A percentile compares a stretch with the other conserved stretches of the same genome.
Evolutionary conservation across 352 stramenopile genomes (phyloP).

Genomic region (Globisporangium emineosum): DNA sequence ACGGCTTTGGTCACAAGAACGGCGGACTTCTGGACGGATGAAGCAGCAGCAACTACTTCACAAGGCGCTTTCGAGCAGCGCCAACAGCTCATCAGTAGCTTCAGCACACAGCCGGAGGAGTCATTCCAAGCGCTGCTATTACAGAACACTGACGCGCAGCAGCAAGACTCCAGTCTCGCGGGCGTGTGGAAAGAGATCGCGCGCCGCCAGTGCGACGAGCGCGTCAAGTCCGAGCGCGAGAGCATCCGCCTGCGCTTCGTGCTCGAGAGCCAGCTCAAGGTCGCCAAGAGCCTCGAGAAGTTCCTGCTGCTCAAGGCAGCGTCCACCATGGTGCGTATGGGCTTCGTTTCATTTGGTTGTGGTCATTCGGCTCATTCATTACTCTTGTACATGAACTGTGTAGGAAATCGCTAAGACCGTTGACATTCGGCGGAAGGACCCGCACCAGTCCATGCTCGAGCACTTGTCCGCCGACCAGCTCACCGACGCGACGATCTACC

Average conservation of each 20-base stretch:
- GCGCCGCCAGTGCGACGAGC: conserved; percentile 1
- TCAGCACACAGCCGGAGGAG: neutral
- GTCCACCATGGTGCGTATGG: conserved; percentile 9
- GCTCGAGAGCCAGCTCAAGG: neutral
- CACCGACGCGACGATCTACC: conserved; percentile 13
- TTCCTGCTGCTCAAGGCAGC: conserved; percentile 11
- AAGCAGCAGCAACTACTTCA: neutral
- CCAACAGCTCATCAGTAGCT: neutral
- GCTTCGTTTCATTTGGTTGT: neutral
- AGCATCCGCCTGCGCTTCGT: conserved; percentile 40
- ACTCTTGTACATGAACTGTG: neutral
- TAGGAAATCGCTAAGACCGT: neutral
- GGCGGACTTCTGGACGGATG: neutral
- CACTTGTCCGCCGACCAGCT: neutral
- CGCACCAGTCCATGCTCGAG: neutral
- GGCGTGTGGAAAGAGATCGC: conserved; percentile 11
- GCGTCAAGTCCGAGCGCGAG: conserved; percentile 28
- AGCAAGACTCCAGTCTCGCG: neutral
- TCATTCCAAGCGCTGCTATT: neutral
- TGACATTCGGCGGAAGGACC: neutral
- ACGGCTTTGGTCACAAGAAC: neutral
- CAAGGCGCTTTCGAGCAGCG: neutral
- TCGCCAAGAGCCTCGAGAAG: neutral
- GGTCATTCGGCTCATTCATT: neutral
- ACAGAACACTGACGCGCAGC: neutral